Conservation (phyloP, 495 filamentous ascomycete species). For the Aspergillus panamensis region DNA sequence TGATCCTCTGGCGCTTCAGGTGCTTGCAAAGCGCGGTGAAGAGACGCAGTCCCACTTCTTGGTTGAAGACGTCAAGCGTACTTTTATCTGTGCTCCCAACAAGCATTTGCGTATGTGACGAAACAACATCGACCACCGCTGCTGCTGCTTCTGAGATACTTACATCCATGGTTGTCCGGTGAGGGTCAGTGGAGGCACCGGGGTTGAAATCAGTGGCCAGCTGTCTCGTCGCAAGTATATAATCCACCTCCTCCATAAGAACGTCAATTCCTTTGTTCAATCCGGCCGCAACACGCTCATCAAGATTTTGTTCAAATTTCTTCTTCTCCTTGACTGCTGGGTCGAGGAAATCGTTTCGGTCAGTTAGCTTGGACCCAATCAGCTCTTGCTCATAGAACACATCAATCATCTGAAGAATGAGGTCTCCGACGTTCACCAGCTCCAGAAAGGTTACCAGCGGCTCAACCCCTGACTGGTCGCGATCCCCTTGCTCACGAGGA, state of each 20-base stretch:
- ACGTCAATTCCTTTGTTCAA: conserved; percentile 97
- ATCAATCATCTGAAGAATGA: conserved; percentile 98
- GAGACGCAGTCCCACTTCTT: conserved; percentile 90
- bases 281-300: conserved; percentile 93
- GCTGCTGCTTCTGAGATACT: conserved; percentile 74
- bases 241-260: conserved; percentile 97
- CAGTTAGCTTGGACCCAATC: conserved; percentile 72
- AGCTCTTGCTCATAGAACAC: conserved; percentile 98
- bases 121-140: conserved; percentile 78
- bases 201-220: conserved; percentile 89
- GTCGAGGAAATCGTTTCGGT: conserved; percentile 91
- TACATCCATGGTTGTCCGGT: conserved; percentile 62
- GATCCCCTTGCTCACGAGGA: conserved; percentile 76
- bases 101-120: conserved; percentile 86
- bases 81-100: conserved; percentile 92
- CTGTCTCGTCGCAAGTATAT: conserved; percentile 86
- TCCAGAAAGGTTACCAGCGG: conserved; percentile 96
- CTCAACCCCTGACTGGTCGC: conserved; percentile 69
- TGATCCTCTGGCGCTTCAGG: conserved; percentile 91
- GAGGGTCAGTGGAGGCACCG: conserved; percentile 43
- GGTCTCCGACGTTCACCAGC: conserved; percentile 94
- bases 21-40: conserved; percentile 93
- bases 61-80: conserved; percentile 97
- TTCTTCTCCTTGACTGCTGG: conserved; percentile 93
- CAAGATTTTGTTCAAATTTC: conserved; percentile 97